phyloP scores from a whole-genome alignment of 2,329 filamentous ascomycete genomes.

The Fusarium temperatum region DNA sequence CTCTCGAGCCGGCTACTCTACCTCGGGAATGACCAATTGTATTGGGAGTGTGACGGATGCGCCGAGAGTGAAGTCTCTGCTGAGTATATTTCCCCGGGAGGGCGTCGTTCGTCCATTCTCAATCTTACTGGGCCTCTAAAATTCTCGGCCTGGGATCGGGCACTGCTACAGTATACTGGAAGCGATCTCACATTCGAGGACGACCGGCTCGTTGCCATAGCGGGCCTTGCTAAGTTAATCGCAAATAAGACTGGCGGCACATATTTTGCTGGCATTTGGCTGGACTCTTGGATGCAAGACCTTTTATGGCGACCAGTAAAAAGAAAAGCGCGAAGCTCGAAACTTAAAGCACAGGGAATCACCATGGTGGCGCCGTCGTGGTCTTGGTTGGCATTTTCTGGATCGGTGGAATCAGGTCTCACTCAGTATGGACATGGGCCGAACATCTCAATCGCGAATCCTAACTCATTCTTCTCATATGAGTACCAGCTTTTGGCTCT shows the following conservation, averaged over 20 bases:
- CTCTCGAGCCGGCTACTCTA: neutral
- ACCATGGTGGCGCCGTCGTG: neutral
- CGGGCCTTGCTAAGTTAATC: neutral
- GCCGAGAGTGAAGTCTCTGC: fast-evolving
- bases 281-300: neutral
- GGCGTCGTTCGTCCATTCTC: neutral
- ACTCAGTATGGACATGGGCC: fast-evolving
- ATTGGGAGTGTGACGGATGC: neutral
- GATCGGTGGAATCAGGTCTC: fast-evolving
- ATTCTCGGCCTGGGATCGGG: fast-evolving
- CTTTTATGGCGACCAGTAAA: neutral
- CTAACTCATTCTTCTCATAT: neutral
- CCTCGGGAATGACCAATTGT: neutral
- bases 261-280: neutral
- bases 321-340: neutral
- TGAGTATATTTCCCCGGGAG: fast-evolving
- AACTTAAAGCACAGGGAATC: fast-evolving
- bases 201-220: neutral
- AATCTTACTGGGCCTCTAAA: fast-evolving
- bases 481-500: neutral
- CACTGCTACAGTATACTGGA: neutral
- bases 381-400: neutral
- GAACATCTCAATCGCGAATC: fast-evolving
- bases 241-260: fast-evolving
- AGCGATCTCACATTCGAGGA: neutral